Conservation (phyloP, 805 yeast genomes). For the Candida gorgasii region DNA sequence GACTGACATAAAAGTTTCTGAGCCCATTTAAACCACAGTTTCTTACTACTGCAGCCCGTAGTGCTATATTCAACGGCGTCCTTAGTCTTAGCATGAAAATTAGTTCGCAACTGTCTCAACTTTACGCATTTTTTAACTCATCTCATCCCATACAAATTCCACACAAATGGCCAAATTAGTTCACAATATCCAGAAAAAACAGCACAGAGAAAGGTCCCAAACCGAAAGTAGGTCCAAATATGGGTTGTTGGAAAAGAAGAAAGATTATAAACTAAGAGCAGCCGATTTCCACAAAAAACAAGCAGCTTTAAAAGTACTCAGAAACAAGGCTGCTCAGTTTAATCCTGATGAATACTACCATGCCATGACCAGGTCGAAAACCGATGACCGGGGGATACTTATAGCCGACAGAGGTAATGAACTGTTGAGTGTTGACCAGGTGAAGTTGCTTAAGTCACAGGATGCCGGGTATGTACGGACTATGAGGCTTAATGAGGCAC, state of each 20-base stretch:
- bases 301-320: slow-evolving; percentile 67
- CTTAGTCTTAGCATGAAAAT: too few species aligned
- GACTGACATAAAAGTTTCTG: too few species aligned
- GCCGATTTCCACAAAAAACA: slow-evolving; percentile 59
- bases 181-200: slow-evolving; percentile 93
- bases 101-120: too few species aligned
- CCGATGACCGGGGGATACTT: slow-evolving; percentile 71
- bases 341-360: slow-evolving; percentile 97
- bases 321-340: slow-evolving; percentile 67
- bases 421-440: slow-evolving; percentile 68
- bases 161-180: slow-evolving; percentile 68
- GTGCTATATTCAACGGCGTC: too few species aligned
- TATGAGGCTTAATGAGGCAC: slow-evolving; percentile 65
- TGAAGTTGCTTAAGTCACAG: slow-evolving; percentile 82
- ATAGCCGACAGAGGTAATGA: slow-evolving; percentile 66
- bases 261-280: slow-evolving; percentile 51
- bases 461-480: slow-evolving; percentile 86
- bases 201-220: slow-evolving; percentile 93
- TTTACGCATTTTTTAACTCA: neutral
- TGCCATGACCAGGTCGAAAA: slow-evolving; percentile 74
- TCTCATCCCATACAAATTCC: slow-evolving; percentile 1
- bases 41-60: too few species aligned
- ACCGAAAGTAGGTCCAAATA: slow-evolving; percentile 67
- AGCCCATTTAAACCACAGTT: too few species aligned
- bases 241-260: slow-evolving; percentile 91